Percentiles rank a stretch among this genome's conserved stretches.
Evolutionary conservation across 208 protist species (phyloP).

Genomic region (Trypanosomatidae sp.): DNA sequence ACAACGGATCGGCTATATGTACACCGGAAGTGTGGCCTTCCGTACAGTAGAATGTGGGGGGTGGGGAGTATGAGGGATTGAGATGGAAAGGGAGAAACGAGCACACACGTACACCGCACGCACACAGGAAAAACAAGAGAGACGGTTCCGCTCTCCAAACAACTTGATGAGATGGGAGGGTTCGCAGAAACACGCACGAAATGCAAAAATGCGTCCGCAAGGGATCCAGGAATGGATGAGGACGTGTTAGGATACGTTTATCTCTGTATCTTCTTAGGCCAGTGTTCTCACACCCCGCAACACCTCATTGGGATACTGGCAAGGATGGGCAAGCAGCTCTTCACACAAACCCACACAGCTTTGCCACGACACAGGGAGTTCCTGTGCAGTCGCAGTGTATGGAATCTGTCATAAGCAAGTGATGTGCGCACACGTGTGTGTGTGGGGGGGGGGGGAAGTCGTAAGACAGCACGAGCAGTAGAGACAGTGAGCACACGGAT

Average conservation of each 20-base stretch:
- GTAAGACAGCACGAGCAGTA: background rate
- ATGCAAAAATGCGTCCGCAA: background rate
- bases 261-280: background rate
- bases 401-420: background rate
- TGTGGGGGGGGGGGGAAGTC: background rate
- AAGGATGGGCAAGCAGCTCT: background rate
- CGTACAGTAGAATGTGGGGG: background rate
- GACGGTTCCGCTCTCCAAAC: background rate
- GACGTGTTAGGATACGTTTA: background rate
- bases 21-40: background rate
- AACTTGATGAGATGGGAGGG: background rate
- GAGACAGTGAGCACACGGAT: background rate
- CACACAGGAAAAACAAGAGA: background rate
- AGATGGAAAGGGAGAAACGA: background rate
- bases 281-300: background rate
- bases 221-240: background rate
- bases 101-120: background rate
- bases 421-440: background rate
- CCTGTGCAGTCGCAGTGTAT: background rate
- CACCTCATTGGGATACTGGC: background rate
- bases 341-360: background rate
- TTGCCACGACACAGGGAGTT: background rate
- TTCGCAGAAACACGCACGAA: background rate
- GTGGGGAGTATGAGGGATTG: background rate
- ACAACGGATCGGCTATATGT: background rate